Evolutionary conservation across 129 eudicot genomes (phyloP), one percentile per base, ranked within the genome.

Genomic region (Flaveria brownii): DNA sequence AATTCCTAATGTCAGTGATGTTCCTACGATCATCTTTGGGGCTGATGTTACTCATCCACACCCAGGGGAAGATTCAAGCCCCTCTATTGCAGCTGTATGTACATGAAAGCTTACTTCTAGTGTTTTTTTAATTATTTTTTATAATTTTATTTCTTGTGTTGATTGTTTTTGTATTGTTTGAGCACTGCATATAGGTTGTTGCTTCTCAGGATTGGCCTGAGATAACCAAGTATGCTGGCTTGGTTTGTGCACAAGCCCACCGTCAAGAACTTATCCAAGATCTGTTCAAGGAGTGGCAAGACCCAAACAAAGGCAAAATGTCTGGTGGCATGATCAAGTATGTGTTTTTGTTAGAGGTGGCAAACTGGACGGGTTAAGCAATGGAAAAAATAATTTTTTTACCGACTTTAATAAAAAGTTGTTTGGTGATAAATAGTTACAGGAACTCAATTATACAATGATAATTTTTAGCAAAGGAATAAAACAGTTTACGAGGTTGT

Each of bases 191-290:
- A 61, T 80, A 92, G 98, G 94, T 92, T 45, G 98, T 92, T 65
- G 98, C 98, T 25, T 92, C 98, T 64, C 98, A 92, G 77, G 98
- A 92, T 83, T 92, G 96, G 98, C 98, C 98, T 20, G 96, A 92
- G 73, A 90, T 92, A 69, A 92, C 98, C 60, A 92, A 92, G 77
- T 92, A 92, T 77, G 98, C 96, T 18, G 98, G 98, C 33, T 68
- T 90, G 75, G 98, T 92, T 81, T 92, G 96, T 75, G 98, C 98
- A 66, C 98, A 92, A 85, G 92, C 98, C 74, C 94, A 92, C 73
- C 83, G 98, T 26, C 98, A 92, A 78, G 98, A 92, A 74, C 89
- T 92, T 51, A 92, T 92, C 15, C 94, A 92, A 74, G 98, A 92
- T 72, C 82, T 92, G 70, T 92, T 84, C 65, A 92, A 90, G 85